These are phyloP conservation scores for Mycena galericulata DNA, from an alignment of 768 basidiomycete genomes.

Conservation along the genomic window DNA sequence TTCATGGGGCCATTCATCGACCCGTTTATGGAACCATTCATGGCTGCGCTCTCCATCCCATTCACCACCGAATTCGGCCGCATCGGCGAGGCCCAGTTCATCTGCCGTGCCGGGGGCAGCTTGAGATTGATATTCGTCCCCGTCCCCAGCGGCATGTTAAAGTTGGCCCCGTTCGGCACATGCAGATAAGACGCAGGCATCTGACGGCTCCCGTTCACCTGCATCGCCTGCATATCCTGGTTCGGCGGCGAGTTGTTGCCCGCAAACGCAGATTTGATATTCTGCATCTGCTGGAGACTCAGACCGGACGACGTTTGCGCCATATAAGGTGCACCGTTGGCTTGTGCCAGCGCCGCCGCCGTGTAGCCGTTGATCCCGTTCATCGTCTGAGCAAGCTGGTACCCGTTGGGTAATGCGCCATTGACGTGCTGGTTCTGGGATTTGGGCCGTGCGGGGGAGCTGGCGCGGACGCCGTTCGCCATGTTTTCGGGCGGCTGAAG, in stretches of 20 bases:
- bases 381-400: conserved; percentile 53
- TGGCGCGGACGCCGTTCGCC: conserved; percentile 40
- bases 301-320: conserved; percentile 54
- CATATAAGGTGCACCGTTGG: conserved; percentile 51
- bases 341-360: conserved; percentile 40
- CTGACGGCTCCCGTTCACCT: conserved; percentile 44
- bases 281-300: conserved; percentile 70
- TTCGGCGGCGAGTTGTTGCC: conserved; percentile 46
- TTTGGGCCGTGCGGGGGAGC: conserved; percentile 61
- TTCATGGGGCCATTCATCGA: conserved; percentile 36
- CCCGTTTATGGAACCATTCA: conserved; percentile 39
- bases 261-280: conserved; percentile 67
- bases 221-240: conserved; percentile 53
- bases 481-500: conserved; percentile 40
- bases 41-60: conserved; percentile 26
- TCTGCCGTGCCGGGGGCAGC: conserved; percentile 52
- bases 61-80: conserved; percentile 41
- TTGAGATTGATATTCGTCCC: conserved; percentile 56
- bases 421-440: conserved; percentile 58
- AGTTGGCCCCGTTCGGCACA: conserved; percentile 45
- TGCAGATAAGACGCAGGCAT: conserved; percentile 54
- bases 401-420: conserved; percentile 56
- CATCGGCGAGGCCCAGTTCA: conserved; percentile 52
- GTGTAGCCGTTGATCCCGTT: conserved; percentile 46
- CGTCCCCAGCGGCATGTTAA: conserved; percentile 52